Base-by-base conservation (phyloP, 2,329 filamentous ascomycete species). In the Alternaria solani region DNA sequence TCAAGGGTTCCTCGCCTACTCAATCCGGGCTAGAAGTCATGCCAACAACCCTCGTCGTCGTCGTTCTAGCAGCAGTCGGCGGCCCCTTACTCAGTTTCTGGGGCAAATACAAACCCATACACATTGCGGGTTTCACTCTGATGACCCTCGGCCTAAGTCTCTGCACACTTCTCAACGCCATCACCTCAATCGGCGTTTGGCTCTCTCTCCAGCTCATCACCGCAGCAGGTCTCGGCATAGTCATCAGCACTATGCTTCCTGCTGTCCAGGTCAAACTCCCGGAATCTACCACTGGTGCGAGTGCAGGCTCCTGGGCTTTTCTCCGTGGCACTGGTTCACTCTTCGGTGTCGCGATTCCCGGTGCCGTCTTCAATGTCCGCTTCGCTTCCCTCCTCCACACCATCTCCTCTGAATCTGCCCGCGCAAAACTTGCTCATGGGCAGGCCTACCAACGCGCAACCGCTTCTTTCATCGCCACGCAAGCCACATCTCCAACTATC, bases 331-430 rank as follows among this genome's bases (percentile, higher is more conserved):
- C 66, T 0, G 74, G 74, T 3, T 70, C 67, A 0, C 53, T 78
- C 0, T 76, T 71, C 14, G 75, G 75, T 28, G 70, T 75, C 25
- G 68, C 74, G 0, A 62, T 76, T 1, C 75, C 75, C 0, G 64
- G 66, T 8, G 69, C 73, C 0, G 53, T 76, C 4, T 78, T 78
- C 63, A 75, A 76, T 46, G 32, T 64, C 1, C 68, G 66, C 18
- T 71, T 75, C 51, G 44, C 59, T 0, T 28, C 51, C 1, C 51
- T 72, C 0, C 51, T 70, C 0, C 55, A 59, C 2, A 47, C 23
- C 9, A 69, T 74, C n/a, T 48, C 47, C 0, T 62, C 64, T 1
- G 12, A 32, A 0, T n/a, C 46, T 6, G 62, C 65, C 2, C 62
- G 63, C 4, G 20, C 47, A 0, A 49, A 63, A 41, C 59, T 75